Evolutionary conservation across 108 stramenopile species (phyloP).

Genomic region (Skeletonema grethae): DNA sequence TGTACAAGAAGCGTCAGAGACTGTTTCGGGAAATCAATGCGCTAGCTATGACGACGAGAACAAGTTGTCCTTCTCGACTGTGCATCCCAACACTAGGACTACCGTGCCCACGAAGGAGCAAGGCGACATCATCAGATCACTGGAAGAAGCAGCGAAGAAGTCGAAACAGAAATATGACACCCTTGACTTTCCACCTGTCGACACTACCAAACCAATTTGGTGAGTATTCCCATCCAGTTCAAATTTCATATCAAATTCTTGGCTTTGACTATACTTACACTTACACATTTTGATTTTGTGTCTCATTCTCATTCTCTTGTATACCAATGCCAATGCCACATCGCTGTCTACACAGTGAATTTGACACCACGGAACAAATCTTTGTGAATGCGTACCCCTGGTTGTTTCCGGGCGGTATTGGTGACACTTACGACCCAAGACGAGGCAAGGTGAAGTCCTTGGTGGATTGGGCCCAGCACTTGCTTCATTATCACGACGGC

Average conservation of each 20-base stretch:
- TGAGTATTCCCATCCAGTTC: no score
- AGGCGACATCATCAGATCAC: neutral
- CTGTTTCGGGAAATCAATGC: neutral
- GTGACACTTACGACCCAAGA: constrained; percentile 16
- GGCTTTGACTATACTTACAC: no score
- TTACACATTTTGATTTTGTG: no score
- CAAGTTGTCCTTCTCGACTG: neutral
- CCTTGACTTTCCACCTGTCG: neutral
- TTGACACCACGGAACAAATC: constrained; percentile 1
- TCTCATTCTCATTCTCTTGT: no score
- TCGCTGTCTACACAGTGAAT: no score
- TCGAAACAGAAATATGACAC: neutral
- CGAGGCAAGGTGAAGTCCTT: neutral
- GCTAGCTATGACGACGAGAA: neutral
- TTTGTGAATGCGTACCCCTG: constrained; percentile 17
- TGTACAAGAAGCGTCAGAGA: neutral
- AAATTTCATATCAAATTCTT: no score
- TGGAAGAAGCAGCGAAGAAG: neutral
- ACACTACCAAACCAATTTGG: neutral
- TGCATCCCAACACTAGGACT: neutral
- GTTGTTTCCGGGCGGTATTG: constrained; percentile 32
- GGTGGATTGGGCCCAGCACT: constrained; percentile 18
- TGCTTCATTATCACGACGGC: constrained; percentile 28
- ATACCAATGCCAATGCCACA: no score
- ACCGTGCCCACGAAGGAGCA: neutral